phyloP scores from a whole-genome alignment of 164 flowering plant species.

The Nymphaea colorata region DNA sequence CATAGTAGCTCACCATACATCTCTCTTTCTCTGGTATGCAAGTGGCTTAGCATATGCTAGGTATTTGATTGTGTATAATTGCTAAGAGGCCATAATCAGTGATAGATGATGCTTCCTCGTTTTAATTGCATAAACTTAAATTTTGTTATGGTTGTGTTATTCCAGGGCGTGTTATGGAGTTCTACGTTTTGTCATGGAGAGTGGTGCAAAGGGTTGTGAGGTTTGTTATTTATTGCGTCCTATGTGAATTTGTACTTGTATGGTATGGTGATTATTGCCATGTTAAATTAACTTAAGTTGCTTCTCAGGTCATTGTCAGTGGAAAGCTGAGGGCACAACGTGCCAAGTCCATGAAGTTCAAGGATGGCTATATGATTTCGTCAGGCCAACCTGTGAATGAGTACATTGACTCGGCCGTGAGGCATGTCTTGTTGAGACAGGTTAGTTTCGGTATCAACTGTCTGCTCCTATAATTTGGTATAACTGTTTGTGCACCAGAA shows the following conservation, averaged over 20 bases:
- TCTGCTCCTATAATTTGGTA: not conserved
- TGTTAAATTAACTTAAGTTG: not conserved
- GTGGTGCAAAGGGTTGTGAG: slow-evolving; percentile 34
- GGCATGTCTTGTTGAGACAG: slow-evolving; percentile 23
- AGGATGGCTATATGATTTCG: slow-evolving; percentile 26
- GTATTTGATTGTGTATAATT: too few species aligned
- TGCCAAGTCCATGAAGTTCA: slow-evolving; percentile 22
- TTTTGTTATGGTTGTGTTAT: not conserved
- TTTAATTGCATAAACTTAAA: too few species aligned
- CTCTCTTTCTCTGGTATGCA: not conserved
- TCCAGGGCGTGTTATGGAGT: slow-evolving; percentile 34
- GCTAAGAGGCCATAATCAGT: too few species aligned
- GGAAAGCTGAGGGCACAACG: slow-evolving; percentile 26
- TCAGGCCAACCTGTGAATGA: slow-evolving; percentile 26
- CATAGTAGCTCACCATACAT: slow-evolving; percentile 17
- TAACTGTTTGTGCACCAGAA: not conserved
- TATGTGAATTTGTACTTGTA: not conserved
- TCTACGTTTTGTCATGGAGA: slow-evolving; percentile 26
- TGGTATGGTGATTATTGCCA: not conserved
- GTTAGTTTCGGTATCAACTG: slow-evolving; percentile 1
- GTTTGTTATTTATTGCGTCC: slow-evolving; percentile 3
- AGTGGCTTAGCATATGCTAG: not conserved
- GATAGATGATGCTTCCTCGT: too few species aligned
- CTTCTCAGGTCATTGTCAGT: slow-evolving; percentile 18
- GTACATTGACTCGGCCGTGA: slow-evolving; percentile 20